Conservation (phyloP, 2,329 filamentous ascomycete species). For the Ascochyta fabae region DNA sequence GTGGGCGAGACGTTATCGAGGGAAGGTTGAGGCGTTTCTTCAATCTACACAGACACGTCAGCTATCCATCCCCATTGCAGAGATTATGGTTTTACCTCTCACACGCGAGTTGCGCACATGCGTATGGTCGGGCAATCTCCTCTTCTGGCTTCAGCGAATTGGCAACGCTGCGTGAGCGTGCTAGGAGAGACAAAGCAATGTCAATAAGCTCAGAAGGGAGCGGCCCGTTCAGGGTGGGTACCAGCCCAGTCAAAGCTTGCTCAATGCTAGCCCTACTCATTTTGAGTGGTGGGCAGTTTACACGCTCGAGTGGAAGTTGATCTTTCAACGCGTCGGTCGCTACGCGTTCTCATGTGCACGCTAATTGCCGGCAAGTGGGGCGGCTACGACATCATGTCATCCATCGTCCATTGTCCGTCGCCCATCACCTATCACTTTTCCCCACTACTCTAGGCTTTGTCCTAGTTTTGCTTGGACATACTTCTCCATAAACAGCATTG, state of each 20-base stretch:
- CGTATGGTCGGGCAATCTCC: conserved; percentile 47
- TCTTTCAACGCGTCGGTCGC: conserved; percentile 18
- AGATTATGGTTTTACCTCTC: conserved; percentile 64
- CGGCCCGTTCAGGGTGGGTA: conserved; percentile 47
- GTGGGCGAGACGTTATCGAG: conserved; percentile 43
- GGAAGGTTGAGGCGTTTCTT: conserved; percentile 57
- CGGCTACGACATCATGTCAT: not conserved
- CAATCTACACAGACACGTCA: conserved; percentile 63
- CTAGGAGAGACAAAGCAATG: conserved; percentile 41
- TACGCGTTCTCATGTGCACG: conserved; percentile 20
- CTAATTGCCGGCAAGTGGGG: conserved; percentile 5
- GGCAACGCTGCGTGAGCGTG: conserved; percentile 46
- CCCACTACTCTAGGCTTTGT: not conserved
- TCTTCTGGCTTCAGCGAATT: conserved; percentile 57
- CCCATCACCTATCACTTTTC: not conserved
- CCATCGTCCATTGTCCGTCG: not conserved
- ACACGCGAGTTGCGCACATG: conserved; percentile 70
- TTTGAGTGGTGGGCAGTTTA: not conserved
- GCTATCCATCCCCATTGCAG: conserved; percentile 3
- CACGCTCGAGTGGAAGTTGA: not conserved
- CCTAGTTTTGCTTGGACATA: not conserved
- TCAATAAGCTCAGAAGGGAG: conserved; percentile 44
- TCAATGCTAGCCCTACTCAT: conserved; percentile 37
- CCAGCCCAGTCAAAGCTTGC: conserved; percentile 51
- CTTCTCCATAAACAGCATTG: no score